phyloP scores from a whole-genome alignment of 371 early-diverging fungal species.

The Mucor plumbeus region DNA sequence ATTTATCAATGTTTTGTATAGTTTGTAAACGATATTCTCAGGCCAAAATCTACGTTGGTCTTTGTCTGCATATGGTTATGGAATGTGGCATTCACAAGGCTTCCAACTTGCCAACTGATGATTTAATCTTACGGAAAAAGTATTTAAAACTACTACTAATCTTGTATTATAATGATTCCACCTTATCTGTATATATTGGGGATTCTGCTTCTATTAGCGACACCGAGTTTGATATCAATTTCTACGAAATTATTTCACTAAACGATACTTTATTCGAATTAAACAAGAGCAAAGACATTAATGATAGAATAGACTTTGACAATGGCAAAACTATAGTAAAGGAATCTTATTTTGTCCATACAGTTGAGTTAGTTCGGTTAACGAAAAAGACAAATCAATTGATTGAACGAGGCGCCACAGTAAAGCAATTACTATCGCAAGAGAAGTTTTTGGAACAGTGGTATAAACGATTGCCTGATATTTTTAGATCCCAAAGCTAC shows the following conservation, averaged over 20 bases:
- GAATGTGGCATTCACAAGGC: conserved; percentile 26
- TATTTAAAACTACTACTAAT: conserved; percentile 33
- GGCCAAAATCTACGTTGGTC: conserved; percentile 38
- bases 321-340: conserved; percentile 47
- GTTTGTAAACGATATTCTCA: conserved; percentile 37
- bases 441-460: conserved; percentile 25
- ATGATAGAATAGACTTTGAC: conserved; percentile 17
- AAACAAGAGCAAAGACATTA: background rate
- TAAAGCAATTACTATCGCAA: conserved; percentile 22
- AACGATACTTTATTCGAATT: conserved; percentile 24
- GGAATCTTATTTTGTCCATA: conserved; percentile 46
- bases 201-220: conserved; percentile 28
- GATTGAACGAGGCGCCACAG: conserved; percentile 13
- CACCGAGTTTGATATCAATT: conserved; percentile 34
- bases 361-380: conserved; percentile 33
- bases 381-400: conserved; percentile 16
- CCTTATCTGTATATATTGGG: conserved; percentile 22
- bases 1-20: conserved; percentile 37
- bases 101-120: conserved; percentile 22
- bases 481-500: conserved; percentile 8
- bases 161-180: conserved; percentile 36
- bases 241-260: conserved; percentile 31
- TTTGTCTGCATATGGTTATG: conserved; percentile 34
- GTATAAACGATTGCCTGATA: conserved; percentile 18
- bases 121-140: conserved; percentile 23